phyloP scores from a whole-genome alignment of 2,329 filamentous ascomycete species.

The Endoconidiophora laricicola region DNA sequence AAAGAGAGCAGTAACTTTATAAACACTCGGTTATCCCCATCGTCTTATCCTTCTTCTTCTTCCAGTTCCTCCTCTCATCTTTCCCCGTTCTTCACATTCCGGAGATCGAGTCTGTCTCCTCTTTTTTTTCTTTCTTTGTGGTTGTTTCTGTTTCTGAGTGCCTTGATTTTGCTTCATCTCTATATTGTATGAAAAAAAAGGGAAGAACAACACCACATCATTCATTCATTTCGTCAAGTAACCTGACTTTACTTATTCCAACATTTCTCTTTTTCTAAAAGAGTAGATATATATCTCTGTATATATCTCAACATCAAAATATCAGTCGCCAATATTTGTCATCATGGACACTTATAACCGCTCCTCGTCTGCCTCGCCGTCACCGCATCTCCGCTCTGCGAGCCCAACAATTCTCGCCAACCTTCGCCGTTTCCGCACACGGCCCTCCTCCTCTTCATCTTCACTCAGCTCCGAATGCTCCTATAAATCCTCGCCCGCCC shows the following conservation, averaged over 20 bases:
- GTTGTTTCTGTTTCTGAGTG: not conserved
- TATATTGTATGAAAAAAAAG: not conserved
- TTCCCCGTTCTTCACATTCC: too few relatives aligned
- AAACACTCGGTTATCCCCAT: too few relatives aligned
- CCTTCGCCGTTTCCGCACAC: slow-evolving; percentile 5
- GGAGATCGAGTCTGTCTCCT: too few relatives aligned
- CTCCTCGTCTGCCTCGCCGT: slow-evolving; percentile 3
- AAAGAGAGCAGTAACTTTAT: too few relatives aligned
- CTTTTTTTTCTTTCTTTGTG: slow-evolving; percentile 1
- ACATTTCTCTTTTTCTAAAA: not conserved
- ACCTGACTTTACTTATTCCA: not conserved
- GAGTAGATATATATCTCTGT: not conserved
- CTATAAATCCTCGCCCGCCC: slow-evolving; percentile 9
- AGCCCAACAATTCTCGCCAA: slow-evolving; percentile 8
- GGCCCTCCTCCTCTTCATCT: slow-evolving; percentile 5
- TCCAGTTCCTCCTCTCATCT: too few relatives aligned
- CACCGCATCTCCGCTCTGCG: slow-evolving; percentile 5
- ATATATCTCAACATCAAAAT: not conserved
- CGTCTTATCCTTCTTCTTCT: too few relatives aligned
- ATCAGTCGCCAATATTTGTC: not conserved
- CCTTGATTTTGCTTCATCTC: not conserved
- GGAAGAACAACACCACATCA: not conserved
- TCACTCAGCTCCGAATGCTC: slow-evolving; percentile 3
- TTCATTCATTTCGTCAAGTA: not conserved
- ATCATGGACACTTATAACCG: slow-evolving; percentile 3